These are phyloP conservation scores for Cryptosporidium bovis DNA, from an alignment of 169 alveolate genomes.

Conservation along the genomic window DNA sequence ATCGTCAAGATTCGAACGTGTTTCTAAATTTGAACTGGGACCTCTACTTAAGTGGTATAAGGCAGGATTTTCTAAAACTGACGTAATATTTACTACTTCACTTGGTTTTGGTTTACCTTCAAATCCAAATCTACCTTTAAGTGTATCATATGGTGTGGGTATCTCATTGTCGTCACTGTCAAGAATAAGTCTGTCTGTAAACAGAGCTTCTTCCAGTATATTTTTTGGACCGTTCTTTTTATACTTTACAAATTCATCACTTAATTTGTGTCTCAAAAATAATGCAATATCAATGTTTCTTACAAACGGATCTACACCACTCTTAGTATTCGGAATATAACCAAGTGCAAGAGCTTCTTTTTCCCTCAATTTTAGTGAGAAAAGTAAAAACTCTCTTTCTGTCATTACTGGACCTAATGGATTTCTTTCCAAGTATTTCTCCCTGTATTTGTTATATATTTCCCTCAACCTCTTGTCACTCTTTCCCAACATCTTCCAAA, in stretches of 20 bases:
- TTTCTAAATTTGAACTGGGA: no score
- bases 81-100: no score
- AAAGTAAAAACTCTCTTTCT: constrained; percentile 21
- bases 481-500: constrained; percentile 61
- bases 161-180: background rate
- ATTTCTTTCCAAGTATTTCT: constrained; percentile 37
- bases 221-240: constrained; percentile 6
- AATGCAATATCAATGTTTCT: constrained; percentile 8
- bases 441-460: constrained; percentile 17
- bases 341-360: constrained; percentile 12
- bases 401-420: constrained; percentile 72
- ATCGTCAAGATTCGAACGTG: no score
- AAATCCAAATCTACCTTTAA: constrained; percentile 39
- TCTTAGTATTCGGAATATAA: background rate
- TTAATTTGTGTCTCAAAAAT: constrained; percentile 10
- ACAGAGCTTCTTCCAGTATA: constrained; percentile 30
- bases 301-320: background rate
- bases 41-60: no score
- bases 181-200: constrained; percentile 18
- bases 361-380: constrained; percentile 17
- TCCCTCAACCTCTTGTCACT: constrained; percentile 12
- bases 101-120: background rate
- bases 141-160: constrained; percentile 58
- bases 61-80: no score
- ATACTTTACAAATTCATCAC: constrained; percentile 27